Evolutionary conservation across 164 flowering plant genomes (phyloP).

Genomic region (Sextonia rubra): DNA sequence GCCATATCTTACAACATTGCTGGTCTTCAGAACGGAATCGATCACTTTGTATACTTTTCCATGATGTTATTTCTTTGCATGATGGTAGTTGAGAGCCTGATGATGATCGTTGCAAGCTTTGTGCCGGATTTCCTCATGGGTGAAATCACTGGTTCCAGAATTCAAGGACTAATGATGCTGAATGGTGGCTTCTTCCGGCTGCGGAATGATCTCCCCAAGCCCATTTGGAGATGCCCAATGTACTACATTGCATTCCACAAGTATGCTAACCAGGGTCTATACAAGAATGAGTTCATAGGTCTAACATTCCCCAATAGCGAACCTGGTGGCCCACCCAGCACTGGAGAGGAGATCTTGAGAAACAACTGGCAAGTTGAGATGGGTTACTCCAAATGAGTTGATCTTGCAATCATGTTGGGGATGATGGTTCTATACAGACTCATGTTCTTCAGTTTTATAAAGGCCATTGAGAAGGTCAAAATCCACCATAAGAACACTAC

Average conservation of each 20-base stretch:
- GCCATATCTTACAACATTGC: conserved; percentile 41
- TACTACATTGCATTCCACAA: conserved; percentile 42
- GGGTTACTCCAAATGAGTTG: conserved; percentile 50
- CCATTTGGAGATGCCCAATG: conserved; percentile 59
- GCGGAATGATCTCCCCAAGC: conserved; percentile 49
- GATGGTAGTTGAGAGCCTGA: conserved; percentile 58
- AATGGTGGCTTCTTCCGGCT: conserved; percentile 48
- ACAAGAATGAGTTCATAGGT: conserved; percentile 48
- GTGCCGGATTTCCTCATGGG: conserved; percentile 66
- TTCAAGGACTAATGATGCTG: conserved; percentile 53
- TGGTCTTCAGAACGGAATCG: conserved; percentile 32
- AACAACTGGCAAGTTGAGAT: conserved; percentile 35
- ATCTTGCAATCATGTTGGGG: conserved; percentile 42
- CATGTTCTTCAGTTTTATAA: conserved; percentile 38
- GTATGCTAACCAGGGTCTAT: conserved; percentile 44
- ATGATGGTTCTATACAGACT: conserved; percentile 44
- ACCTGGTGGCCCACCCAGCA: conserved; percentile 16
- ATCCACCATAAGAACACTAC: conserved; percentile 23
- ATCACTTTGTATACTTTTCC: conserved; percentile 36
- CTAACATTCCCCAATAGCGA: conserved; percentile 20
- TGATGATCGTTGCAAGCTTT: conserved; percentile 59
- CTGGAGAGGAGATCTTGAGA: conserved; percentile 32
- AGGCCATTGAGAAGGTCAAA: conserved; percentile 31
- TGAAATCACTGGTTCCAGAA: conserved; percentile 49
- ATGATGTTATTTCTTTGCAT: conserved; percentile 28